These are phyloP conservation scores for Ascocoryne sarcoides DNA, from an alignment of 2,329 filamentous ascomycete genomes.

Conservation along the genomic window DNA sequence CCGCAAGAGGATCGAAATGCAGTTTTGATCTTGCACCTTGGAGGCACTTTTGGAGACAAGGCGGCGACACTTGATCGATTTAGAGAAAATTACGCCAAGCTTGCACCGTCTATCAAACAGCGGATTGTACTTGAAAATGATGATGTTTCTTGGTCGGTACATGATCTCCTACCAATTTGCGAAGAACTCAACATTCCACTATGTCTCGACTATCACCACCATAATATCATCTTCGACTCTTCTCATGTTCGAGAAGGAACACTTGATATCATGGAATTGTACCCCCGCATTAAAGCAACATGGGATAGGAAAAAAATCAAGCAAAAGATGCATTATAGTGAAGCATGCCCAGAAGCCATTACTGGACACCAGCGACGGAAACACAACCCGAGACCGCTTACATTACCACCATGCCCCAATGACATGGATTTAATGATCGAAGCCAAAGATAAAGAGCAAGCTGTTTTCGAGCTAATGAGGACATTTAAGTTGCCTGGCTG, in stretches of 20 bases:
- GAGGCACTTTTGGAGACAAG: constrained; percentile 80
- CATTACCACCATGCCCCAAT: constrained; percentile 69
- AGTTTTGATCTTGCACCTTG: constrained; percentile 92
- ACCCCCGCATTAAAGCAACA: constrained; percentile 68
- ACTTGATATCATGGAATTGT: constrained; percentile 66
- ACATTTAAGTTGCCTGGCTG: constrained; percentile 77
- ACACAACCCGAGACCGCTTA: constrained; percentile 71
- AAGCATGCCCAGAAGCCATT: constrained; percentile 66
- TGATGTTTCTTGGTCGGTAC: constrained; percentile 86
- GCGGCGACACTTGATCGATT: constrained; percentile 41
- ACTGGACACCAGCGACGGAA: constrained; percentile 73
- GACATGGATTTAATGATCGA: constrained; percentile 99
- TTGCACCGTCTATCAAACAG: constrained; percentile 63
- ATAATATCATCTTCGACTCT: constrained; percentile 84
- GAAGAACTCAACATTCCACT: constrained; percentile 91
- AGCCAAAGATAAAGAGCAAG: constrained; percentile 96
- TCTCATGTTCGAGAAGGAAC: constrained; percentile 73
- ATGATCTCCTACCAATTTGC: constrained; percentile 81
- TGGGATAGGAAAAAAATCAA: constrained; percentile 79
- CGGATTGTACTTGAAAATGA: constrained; percentile 89
- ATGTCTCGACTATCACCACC: constrained; percentile 88
- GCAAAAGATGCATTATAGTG: constrained; percentile 97
- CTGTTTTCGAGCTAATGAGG: constrained; percentile 88
- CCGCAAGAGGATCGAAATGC: constrained; percentile 75
- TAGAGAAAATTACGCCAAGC: constrained; percentile 42